Evolutionary conservation across 257 asterid genomes (phyloP).

Genomic region (Fraxinus americana): DNA sequence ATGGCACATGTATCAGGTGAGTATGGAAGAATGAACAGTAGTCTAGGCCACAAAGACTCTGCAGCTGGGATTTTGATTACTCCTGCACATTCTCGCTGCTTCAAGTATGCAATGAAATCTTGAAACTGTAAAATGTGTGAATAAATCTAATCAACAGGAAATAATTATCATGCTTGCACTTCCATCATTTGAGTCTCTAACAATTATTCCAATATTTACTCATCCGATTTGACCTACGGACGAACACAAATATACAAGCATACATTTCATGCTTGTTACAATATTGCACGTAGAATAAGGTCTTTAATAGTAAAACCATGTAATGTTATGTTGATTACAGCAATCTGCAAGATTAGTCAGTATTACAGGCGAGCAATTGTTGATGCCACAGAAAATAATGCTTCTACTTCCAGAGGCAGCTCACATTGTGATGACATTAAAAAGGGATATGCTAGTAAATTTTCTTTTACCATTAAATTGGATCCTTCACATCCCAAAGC

Average conservation of each 20-base stretch:
- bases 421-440: not conserved
- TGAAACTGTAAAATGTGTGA: slow-evolving; percentile 60
- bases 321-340: not conserved
- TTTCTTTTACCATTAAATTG: not conserved
- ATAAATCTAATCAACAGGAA: not conserved
- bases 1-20: slow-evolving; percentile 68
- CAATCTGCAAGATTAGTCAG: not conserved
- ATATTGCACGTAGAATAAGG: not conserved
- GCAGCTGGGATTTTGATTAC: slow-evolving; percentile 85
- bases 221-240: too few relatives aligned
- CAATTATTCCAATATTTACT: too few relatives aligned
- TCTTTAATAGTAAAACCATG: not conserved
- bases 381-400: not conserved
- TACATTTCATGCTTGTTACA: too few relatives aligned
- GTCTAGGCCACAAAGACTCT: slow-evolving; percentile 77
- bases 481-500: not conserved
- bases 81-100: slow-evolving; percentile 96
- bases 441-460: not conserved
- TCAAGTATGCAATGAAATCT: slow-evolving; percentile 78
- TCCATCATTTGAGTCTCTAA: too few relatives aligned
- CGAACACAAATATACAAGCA: too few relatives aligned
- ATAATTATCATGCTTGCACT: too few relatives aligned
- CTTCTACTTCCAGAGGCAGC: not conserved
- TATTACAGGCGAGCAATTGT: not conserved
- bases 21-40: slow-evolving; percentile 81